Percentiles rank a stretch among this genome's conserved stretches.
Conservation (phyloP, 2,329 filamentous ascomycete species). For the Aspergillus sp. region DNA sequence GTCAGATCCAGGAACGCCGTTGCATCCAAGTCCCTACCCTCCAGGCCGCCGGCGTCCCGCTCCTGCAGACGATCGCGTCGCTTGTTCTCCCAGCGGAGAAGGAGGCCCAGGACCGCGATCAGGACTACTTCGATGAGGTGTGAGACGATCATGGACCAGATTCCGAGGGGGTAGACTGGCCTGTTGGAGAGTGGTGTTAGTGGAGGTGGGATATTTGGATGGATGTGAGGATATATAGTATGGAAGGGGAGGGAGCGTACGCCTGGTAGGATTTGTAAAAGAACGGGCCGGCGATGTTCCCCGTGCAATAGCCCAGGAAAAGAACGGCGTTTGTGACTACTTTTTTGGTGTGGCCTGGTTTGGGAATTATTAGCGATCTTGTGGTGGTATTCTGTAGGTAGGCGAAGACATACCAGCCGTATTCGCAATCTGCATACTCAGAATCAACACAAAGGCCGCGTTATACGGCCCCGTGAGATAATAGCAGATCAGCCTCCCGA, state of each 20-base stretch:
- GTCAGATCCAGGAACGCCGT: constrained; percentile 48
- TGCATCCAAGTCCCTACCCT: constrained; percentile 38
- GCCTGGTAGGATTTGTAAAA: constrained; percentile 51
- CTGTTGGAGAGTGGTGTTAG: constrained; percentile 14
- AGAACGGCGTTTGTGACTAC: constrained; percentile 54
- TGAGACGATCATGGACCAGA: constrained; percentile 49
- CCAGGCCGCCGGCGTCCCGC: constrained; percentile 36
- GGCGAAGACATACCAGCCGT: constrained; percentile 28
- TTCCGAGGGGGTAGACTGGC: constrained; percentile 42
- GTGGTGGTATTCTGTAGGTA: not conserved
- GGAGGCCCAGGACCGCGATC: constrained; percentile 37
- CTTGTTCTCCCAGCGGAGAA: constrained; percentile 42
- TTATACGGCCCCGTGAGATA: constrained; percentile 48
- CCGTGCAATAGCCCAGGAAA: constrained; percentile 51
- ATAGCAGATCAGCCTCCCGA: constrained; percentile 51
- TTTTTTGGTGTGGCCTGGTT: constrained; percentile 51
- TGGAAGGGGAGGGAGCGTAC: constrained; percentile 8
- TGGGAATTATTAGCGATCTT: constrained; percentile 13
- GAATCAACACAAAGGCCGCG: constrained; percentile 44
- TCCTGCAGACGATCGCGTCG: constrained; percentile 42
- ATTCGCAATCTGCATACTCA: constrained; percentile 37
- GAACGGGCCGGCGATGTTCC: constrained; percentile 54
- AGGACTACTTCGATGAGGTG: constrained; percentile 44
- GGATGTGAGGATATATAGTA: not conserved
- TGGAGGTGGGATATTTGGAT: constrained; percentile 1